Evolutionary conservation across 805 yeast genomes (phyloP), one percentile per base, ranked within the genome.

Genomic region (Kuraishia molischiana): DNA sequence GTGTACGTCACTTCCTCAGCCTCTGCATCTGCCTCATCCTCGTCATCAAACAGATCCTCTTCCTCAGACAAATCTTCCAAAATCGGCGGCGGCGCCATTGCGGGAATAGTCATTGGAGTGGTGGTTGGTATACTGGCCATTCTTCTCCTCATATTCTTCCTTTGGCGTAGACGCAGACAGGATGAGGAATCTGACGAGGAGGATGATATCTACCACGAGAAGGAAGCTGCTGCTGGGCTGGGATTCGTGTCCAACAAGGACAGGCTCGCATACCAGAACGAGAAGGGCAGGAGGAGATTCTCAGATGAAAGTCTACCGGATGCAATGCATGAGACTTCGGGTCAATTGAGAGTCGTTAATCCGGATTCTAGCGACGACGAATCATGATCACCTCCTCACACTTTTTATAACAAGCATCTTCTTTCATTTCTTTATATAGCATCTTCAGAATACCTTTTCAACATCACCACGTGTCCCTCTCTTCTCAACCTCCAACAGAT

Each of bases 291-390:
- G 10, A 50, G 62, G 43, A 38, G 63, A 21, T 59, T 59, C 40
- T 56, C 62, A 36, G 56, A 57, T 35, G 58, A 58, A 13, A 53
- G 59, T 8, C 43, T 58, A 36, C 62, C 63, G 1, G 61, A 58
- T 46, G 62, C 59, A 3, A 58, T 58, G 1, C 53, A 47, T n/a
- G 53, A 49, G 2, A 44, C 45, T 14, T 39, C 41, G 24, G 52
- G 55, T 19, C 59, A 56, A 4, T 50, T 58, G 32, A 44, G 62
- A 35, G 60, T 58, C 17, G 51, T 55, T 5, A 58, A 58, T 41
- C 62, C 62, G 2, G 62, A 58, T 39, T 38, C 50, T 29, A 22
- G 32, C 14, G 42, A 39, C 32, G 39, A 36, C 19, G 45, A 38
- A 19, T 40, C 29, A 30, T 13, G 10, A 29, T 18, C 19, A 8